A percentile compares a stretch with the other conserved stretches of the same genome.
phyloP scores from a whole-genome alignment of 1,284 basidiomycete genomes.

The Pascua sp. region DNA sequence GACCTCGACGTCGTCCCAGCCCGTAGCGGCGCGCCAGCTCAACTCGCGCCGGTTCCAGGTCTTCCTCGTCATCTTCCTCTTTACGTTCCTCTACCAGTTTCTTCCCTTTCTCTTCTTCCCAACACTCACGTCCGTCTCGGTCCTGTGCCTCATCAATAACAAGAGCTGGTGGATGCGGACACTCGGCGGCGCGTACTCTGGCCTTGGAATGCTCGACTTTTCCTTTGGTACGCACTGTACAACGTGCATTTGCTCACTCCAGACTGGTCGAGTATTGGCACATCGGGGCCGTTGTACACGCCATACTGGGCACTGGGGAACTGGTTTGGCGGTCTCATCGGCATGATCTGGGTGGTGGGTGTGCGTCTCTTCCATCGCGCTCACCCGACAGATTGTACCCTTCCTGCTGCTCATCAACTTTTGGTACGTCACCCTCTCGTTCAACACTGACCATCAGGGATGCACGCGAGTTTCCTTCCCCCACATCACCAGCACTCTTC shows the following conservation, averaged over 20 bases:
- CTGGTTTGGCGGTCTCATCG: constrained; percentile 45
- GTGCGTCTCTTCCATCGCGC: no score
- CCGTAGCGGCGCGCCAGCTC: constrained; percentile 26
- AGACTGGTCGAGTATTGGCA: constrained; percentile 54
- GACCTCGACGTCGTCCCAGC: constrained; percentile 2
- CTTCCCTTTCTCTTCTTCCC: constrained; percentile 54
- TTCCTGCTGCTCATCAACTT: constrained; percentile 51
- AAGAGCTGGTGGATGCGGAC: constrained; percentile 48
- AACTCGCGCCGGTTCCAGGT: constrained; percentile 49
- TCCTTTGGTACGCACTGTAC: constrained; percentile 29
- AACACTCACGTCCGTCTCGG: constrained; percentile 52
- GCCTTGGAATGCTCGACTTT: constrained; percentile 54
- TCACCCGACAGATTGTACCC: constrained; percentile 42
- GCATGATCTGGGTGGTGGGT: constrained; percentile 53
- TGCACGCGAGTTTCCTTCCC: constrained; percentile 46
- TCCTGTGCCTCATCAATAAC: constrained; percentile 53
- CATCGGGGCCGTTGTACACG: constrained; percentile 52
- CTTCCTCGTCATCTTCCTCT: constrained; percentile 50
- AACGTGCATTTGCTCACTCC: no score
- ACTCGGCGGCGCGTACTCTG: constrained; percentile 53
- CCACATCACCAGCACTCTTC: constrained; percentile 45
- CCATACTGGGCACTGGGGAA: constrained; percentile 54
- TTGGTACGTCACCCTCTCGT: constrained; percentile 41
- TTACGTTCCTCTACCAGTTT: constrained; percentile 52
- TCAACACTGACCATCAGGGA: constrained; percentile 32